Conservation (phyloP, 805 yeast species). For the Helenozyma rhizophorensis region DNA sequence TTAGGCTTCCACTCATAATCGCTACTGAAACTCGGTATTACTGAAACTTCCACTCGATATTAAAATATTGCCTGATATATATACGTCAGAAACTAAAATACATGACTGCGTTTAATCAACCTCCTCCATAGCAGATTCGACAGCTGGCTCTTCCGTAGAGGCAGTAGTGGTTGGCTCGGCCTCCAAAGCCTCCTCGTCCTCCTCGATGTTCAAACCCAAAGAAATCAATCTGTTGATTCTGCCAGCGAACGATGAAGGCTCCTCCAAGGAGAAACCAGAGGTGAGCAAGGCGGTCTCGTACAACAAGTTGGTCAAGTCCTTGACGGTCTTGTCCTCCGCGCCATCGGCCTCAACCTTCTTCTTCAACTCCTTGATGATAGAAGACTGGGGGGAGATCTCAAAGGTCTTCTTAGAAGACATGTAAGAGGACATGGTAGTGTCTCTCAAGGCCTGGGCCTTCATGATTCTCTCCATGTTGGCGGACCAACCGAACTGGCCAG, state of each 20-base stretch:
- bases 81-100: conserved; percentile 4
- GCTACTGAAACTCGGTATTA: background rate
- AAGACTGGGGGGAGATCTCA: conserved; percentile 95
- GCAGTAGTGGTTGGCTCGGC: conserved; percentile 34
- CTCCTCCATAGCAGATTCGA: conserved; percentile 91
- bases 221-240: conserved; percentile 98
- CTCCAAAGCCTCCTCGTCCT: conserved; percentile 56
- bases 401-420: conserved; percentile 99
- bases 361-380: conserved; percentile 93
- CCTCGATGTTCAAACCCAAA: conserved; percentile 96
- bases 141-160: conserved; percentile 42
- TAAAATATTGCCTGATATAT: background rate
- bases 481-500: conserved; percentile 99
- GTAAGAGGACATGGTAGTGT: conserved; percentile 97
- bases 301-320: conserved; percentile 92
- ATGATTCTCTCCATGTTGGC: conserved; percentile 99
- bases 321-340: conserved; percentile 96
- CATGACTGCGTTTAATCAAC: conserved; percentile 63
- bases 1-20: background rate
- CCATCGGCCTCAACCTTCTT: conserved; percentile 96
- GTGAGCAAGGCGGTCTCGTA: conserved; percentile 98
- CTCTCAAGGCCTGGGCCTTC: conserved; percentile 99
- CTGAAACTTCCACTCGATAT: background rate
- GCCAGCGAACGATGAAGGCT: conserved; percentile 94
- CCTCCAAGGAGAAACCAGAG: conserved; percentile 98